Evolutionary conservation across 2,329 filamentous ascomycete genomes (phyloP).

Genomic region (Penicillium glabrum): DNA sequence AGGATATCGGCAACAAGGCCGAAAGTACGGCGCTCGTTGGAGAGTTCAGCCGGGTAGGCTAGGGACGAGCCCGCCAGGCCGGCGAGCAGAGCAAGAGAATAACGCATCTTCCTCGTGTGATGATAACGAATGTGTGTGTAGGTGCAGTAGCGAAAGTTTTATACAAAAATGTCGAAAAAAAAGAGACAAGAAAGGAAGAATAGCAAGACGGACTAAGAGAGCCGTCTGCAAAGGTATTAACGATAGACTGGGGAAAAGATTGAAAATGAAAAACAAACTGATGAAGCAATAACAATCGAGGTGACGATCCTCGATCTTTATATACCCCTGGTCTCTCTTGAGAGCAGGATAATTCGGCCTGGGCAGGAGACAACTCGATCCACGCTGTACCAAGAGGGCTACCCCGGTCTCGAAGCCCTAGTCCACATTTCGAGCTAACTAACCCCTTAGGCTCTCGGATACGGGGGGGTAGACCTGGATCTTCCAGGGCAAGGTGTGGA

Average conservation of each 20-base stretch:
- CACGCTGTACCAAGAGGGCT: constrained; percentile 7
- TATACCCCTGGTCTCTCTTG: constrained; percentile 33
- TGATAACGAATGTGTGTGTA: constrained; percentile 19
- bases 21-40: constrained; percentile 28
- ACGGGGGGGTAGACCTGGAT: constrained; percentile 13
- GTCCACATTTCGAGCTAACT: constrained; percentile 24
- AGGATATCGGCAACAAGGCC: constrained; percentile 12
- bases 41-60: constrained; percentile 29
- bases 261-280: constrained; percentile 22
- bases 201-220: constrained; percentile 11
- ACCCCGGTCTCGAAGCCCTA: constrained; percentile 21
- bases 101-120: constrained; percentile 21
- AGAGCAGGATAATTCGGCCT: background rate
- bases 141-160: constrained; percentile 10
- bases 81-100: constrained; percentile 33
- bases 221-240: constrained; percentile 26
- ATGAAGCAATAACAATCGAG: constrained; percentile 12
- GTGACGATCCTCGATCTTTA: constrained; percentile 30
- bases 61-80: constrained; percentile 32
- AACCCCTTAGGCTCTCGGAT: constrained; percentile 17
- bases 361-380: background rate
- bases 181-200: constrained; percentile 18
- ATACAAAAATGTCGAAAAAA: constrained; percentile 17
- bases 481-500: constrained; percentile 13
- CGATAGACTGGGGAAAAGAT: constrained; percentile 28